These are phyloP conservation scores for Verticillium tricorpus DNA, from an alignment of 2,329 filamentous ascomycete genomes.

Conservation along the genomic window DNA sequence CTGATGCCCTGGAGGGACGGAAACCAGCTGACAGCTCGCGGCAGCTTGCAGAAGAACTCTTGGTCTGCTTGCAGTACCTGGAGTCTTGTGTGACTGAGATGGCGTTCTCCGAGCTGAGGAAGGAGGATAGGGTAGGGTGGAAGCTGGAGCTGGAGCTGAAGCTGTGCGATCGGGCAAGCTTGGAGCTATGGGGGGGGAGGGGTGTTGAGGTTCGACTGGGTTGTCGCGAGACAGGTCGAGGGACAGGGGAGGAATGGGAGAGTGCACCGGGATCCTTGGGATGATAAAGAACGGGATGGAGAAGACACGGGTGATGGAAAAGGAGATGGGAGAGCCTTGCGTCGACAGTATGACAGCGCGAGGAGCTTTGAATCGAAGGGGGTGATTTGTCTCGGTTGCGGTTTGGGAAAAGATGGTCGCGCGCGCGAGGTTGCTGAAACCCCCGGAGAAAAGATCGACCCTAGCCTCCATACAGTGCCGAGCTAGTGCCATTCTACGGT, in stretches of 20 bases:
- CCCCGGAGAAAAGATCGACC: slow-evolving; percentile 14
- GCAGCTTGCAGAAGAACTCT: not conserved
- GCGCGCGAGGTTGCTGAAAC: slow-evolving; percentile 23
- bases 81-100: not conserved
- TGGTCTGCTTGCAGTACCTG: not conserved
- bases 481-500: not conserved
- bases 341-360: not conserved
- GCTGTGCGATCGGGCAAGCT: not conserved
- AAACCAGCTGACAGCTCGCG: not conserved
- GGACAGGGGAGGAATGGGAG: not conserved
- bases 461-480: slow-evolving; percentile 3
- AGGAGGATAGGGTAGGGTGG: not conserved
- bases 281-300: not conserved
- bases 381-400: slow-evolving; percentile 19
- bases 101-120: not conserved
- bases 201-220: not conserved
- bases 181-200: not conserved
- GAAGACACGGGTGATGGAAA: not conserved
- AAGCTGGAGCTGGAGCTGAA: too few species aligned
- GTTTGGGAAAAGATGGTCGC: slow-evolving; percentile 17
- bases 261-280: not conserved
- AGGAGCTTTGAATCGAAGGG: slow-evolving; percentile 5
- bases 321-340: slow-evolving; percentile 1
- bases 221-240: not conserved
- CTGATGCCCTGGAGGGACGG: not conserved